Base-by-base conservation (phyloP, 2,329 filamentous ascomycete species). In the Lachnellula hyalina region DNA sequence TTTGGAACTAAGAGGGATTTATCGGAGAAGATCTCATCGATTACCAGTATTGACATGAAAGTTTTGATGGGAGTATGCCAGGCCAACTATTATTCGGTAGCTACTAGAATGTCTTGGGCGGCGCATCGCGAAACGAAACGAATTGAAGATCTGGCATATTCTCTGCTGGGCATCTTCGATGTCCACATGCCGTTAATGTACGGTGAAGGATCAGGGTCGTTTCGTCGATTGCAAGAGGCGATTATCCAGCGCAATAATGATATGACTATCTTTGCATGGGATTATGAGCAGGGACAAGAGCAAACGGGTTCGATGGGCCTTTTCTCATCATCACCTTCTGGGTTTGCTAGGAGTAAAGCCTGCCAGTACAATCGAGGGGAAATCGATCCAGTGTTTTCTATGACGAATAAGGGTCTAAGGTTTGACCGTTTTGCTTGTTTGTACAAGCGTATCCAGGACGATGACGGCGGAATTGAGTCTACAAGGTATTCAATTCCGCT, bases 181-280 rank as follows among this genome's bases (percentile, higher is more conserved):
- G 67, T 77, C 21, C 71, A 73, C 32, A 75, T 77, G 71, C 70
- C 74, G 0, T 57, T 76, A 4, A 44, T 76, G 0, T 77, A 77
- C 47, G 75, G 75, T 0, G 70, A 73, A 45, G 70, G 69, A 0
- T 1, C 19, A 0, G 63, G 61, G 0, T 66, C 72, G 0, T 74
- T 73, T 21, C 23, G 48, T 0, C 58, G 72, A 3, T 55, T 74
- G 0, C 72, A 74, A 15, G 58, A 66, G n/a, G 68, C 72, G 17
- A 72, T 74, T 7, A 66, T 73, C 23, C 66, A 21, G 11, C 14
- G 54, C 0, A 63, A 63, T 0, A 49, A 61, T 14, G 69, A 71
- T 25, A 63, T 69, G 7, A 69, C 65, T 4, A 61, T 71, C 0
- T 54, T 71, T 2, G 66, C 63, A 2, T 71, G 69, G 69, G 41